Conservation (phyloP, 2,329 filamentous ascomycete genomes). For the Epichloe baconii region DNA sequence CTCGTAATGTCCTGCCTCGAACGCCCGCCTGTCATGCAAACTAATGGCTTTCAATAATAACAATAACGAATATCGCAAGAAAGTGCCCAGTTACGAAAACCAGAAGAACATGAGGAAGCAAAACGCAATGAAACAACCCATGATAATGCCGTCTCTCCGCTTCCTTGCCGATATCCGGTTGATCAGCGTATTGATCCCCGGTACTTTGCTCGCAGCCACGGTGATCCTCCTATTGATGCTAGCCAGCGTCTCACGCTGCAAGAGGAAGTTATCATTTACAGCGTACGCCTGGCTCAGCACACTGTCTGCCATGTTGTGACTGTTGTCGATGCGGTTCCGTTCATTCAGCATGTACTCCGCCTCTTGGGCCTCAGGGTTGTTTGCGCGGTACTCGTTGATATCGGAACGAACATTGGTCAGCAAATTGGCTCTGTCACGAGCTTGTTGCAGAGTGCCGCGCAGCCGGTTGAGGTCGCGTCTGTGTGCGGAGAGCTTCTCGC, state of each 20-base stretch:
- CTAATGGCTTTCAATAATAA: constrained; percentile 6
- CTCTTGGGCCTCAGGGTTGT: constrained; percentile 71
- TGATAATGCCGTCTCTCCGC: constrained; percentile 84
- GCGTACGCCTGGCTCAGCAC: constrained; percentile 94
- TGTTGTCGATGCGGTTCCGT: constrained; percentile 72
- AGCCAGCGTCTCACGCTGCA: constrained; percentile 77
- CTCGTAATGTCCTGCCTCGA: constrained; percentile 10
- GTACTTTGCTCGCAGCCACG: constrained; percentile 77
- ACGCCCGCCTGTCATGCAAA: constrained; percentile 18
- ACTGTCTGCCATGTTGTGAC: constrained; percentile 76
- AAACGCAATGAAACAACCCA: constrained; percentile 81
- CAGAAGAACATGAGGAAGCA: constrained; percentile 82
- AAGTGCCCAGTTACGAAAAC: constrained; percentile 40
- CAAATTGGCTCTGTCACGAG: constrained; percentile 78
- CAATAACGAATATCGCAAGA: background rate
- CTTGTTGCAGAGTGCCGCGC: constrained; percentile 57
- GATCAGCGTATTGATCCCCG: constrained; percentile 85
- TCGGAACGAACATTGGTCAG: constrained; percentile 83
- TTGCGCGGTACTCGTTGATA: constrained; percentile 75
- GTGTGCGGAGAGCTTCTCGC: constrained; percentile 81
- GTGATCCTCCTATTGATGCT: constrained; percentile 88
- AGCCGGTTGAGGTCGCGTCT: constrained; percentile 69
- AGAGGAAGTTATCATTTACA: constrained; percentile 78
- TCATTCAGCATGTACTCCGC: constrained; percentile 97
- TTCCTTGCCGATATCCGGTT: constrained; percentile 88